Evolutionary conservation across 441 rosid species (phyloP), one percentile per base, ranked within the genome.

Genomic region (Manihot esculenta): DNA sequence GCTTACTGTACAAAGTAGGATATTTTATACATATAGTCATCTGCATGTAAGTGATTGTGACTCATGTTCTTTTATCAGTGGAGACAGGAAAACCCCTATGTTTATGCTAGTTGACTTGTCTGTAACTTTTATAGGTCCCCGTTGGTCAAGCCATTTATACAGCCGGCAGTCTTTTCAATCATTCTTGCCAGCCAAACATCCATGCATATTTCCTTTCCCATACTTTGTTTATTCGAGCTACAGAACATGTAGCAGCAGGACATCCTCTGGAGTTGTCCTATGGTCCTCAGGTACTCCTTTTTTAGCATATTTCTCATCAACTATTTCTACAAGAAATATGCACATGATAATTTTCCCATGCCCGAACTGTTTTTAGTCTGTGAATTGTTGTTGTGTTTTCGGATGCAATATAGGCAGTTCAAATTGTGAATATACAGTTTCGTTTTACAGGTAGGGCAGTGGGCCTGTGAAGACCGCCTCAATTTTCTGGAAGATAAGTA

Each of bases 171-270:
- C 66, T 88, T 83, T 91, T 89, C 88, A 93, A 91, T 77, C 98
- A 93, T 80, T 91, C 96, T 72, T 93, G 98, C 87, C 77, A 64
- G 83, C 97, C 98, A 73, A 93, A 91, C 64, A 80, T 93, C 78
- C 93, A 93, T 73, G 88, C 89, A 58, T 93, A 91, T 80, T 93
- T 91, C 84, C 82, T 89, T 72, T 89, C 97, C 20, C 96, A 93
- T 62, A 83, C 87, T 61, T 91, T 93, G 53, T 69, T 84, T 42
- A 77, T 91, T 68, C 80, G 87, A 66, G 80, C 93, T 68, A 86
- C 87, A 64, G 96, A 89, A 77, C 69, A 73, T 65, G 88, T 91
- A 50, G 70, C 83, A 9, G 62, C 77, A 65, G 93, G 90, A 48
- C 84, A 76, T 74, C 86, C 88, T 74, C 82, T 93, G 71, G 97